Percentiles rank a stretch among this genome's conserved stretches.
Evolutionary conservation across 495 filamentous ascomycete species (phyloP).

Genomic region (Penicillium macrosclerotiorum): DNA sequence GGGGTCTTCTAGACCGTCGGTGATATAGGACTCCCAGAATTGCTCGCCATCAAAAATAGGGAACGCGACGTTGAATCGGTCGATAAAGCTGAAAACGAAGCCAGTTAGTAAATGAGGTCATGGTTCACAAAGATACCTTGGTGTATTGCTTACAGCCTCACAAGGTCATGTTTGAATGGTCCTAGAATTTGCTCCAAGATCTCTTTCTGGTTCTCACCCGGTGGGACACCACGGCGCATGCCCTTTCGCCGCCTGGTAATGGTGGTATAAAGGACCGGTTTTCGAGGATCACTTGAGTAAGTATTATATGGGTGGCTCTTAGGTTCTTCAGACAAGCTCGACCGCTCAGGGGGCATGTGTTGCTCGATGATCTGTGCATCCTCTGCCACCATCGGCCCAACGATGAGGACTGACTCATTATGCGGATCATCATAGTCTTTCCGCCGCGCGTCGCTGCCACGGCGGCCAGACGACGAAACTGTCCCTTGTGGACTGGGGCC

Average conservation of each 20-base stretch:
- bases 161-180: conserved; percentile 49
- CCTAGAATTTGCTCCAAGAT: conserved; percentile 55
- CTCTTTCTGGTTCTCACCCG: conserved; percentile 52
- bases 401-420: conserved; percentile 50
- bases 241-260: conserved; percentile 47
- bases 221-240: conserved; percentile 45
- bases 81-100: conserved; percentile 40
- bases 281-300: conserved; percentile 48
- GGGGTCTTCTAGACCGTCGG: conserved; percentile 40
- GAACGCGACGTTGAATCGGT: conserved; percentile 51
- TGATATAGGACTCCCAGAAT: conserved; percentile 46
- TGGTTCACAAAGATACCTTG: neutral
- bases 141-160: conserved; percentile 40
- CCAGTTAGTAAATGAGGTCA: conserved; percentile 6
- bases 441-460: conserved; percentile 34
- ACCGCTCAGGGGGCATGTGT: conserved; percentile 44
- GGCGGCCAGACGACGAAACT: conserved; percentile 28
- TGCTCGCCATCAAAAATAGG: conserved; percentile 53
- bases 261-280: conserved; percentile 47
- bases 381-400: conserved; percentile 50
- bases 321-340: conserved; percentile 37
- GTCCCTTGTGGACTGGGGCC: conserved; percentile 29
- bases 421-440: conserved; percentile 40
- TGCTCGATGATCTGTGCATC: conserved; percentile 54
- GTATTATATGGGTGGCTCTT: conserved; percentile 48